phyloP scores from a whole-genome alignment of 1,284 basidiomycete species.

The Rhodofomes roseus region DNA sequence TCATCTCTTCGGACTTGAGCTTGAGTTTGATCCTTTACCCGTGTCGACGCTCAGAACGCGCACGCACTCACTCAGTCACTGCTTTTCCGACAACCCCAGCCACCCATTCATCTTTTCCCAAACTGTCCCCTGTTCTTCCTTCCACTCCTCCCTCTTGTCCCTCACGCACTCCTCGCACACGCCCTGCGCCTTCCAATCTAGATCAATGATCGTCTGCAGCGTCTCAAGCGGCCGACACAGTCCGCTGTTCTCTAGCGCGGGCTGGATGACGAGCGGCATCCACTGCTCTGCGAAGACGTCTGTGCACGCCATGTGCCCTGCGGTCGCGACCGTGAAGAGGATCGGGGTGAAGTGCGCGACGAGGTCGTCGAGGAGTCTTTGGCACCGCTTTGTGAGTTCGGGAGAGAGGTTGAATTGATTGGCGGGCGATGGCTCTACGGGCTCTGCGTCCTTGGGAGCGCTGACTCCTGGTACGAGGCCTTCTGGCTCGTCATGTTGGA shows the following conservation, averaged over 20 bases:
- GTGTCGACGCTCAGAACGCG: too few species aligned
- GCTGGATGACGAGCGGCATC: conserved; percentile 63
- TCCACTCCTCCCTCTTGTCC: conserved; percentile 66
- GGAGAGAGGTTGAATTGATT: conserved; percentile 20
- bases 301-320: conserved; percentile 68
- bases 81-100: conserved; percentile 28
- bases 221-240: conserved; percentile 59
- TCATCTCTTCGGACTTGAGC: too few species aligned
- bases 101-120: conserved; percentile 63
- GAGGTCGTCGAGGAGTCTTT: conserved; percentile 32
- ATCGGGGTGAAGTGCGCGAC: conserved; percentile 67
- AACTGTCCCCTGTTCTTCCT: conserved; percentile 49
- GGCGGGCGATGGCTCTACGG: background rate
- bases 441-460: background rate
- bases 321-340: conserved; percentile 65
- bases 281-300: conserved; percentile 65
- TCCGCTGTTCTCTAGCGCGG: conserved; percentile 60
- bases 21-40: too few species aligned
- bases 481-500: conserved; percentile 35
- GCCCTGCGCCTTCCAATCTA: conserved; percentile 56
- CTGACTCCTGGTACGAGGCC: background rate
- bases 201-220: conserved; percentile 49
- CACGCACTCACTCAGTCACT: background rate
- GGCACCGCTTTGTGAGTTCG: conserved; percentile 23
- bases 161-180: conserved; percentile 53